Evolutionary conservation across 768 basidiomycete genomes (phyloP), one percentile per base, ranked within the genome.

Genomic region (Gautieria morchelliformis): DNA sequence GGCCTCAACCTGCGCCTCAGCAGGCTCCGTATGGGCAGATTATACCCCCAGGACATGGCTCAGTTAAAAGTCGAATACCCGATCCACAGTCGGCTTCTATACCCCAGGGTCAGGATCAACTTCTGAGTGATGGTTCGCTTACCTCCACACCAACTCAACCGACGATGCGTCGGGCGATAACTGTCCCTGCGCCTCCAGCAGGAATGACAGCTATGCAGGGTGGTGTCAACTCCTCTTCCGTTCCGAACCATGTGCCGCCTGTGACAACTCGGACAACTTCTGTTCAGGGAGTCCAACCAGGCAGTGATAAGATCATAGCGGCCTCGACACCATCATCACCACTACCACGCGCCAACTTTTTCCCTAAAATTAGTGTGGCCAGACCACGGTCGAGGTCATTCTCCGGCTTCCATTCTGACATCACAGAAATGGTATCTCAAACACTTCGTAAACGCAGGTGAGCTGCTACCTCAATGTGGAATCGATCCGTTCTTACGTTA

Each of bases 361-460:
- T 80, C 57, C 86, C 88, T 0, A 76, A 76, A 56, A 73, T 72
- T 9, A 72, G 75, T 7, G 73, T 73, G 3, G 63, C 72, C 9
- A 71, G 89, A 6, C 79, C 78, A 14, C 70, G 79, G 5, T 89
- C 89, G 5, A 68, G 87, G 51, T 89, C 86, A 20, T 91, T 91
- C 65, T 89, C 87, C 9, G 84, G 80, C 3, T 84, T 89, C 68
- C 78, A 81, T 52, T 71, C 59, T 5, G 59, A 49, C 22, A 56
- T 47, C 35, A 60, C 48, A 14, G 59, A 49, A 20, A 56, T 52
- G 46, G 30, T 49, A 12, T 30, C 56, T 15, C 24, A 40, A 40
- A n/a, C 49, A 2, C 35, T 52, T 22, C 35, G 49, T 19, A 50
- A 52, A 22, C 48, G 42, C 42, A 56, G 54, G 54, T 56, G 32